These are phyloP conservation scores for Coemansia sp. DNA, from an alignment of 192 early-diverging fungal genomes.

Conservation along the genomic window DNA sequence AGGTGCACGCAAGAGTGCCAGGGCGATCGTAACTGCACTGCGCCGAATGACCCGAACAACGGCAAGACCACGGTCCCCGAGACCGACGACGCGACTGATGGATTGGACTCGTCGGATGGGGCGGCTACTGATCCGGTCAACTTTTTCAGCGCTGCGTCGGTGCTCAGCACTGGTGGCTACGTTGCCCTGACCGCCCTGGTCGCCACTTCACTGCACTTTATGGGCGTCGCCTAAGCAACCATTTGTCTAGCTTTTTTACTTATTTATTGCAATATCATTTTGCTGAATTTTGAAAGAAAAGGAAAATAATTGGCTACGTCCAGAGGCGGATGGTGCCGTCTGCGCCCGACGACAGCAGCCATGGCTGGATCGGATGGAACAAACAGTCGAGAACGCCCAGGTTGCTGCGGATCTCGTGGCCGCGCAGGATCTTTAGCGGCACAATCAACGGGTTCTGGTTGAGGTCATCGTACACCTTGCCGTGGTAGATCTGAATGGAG, in stretches of 20 bases:
- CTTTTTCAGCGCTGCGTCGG: conserved; percentile 46
- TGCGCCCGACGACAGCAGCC: conserved; percentile 91
- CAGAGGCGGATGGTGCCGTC: conserved; percentile 87
- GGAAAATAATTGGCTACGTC: conserved; percentile 52
- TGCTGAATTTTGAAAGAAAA: background rate
- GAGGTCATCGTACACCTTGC: conserved; percentile 96
- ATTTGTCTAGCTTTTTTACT: background rate
- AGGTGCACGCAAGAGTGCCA: conserved; percentile 56
- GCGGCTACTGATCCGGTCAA: conserved; percentile 35
- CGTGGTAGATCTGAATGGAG: conserved; percentile 93
- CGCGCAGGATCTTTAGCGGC: conserved; percentile 91
- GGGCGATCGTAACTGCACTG: conserved; percentile 53
- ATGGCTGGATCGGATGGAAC: conserved; percentile 97
- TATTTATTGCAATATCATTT: conserved; percentile 3
- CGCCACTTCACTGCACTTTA: conserved; percentile 38
- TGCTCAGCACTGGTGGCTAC: conserved; percentile 39
- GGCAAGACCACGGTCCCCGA: conserved; percentile 43
- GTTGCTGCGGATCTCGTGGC: conserved; percentile 70
- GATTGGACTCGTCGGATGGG: conserved; percentile 30
- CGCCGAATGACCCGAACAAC: conserved; percentile 51
- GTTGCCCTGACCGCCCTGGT: conserved; percentile 36
- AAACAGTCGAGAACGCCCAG: conserved; percentile 78
- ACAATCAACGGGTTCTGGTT: conserved; percentile 97
- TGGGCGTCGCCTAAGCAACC: conserved; percentile 28
- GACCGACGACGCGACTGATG: conserved; percentile 35